phyloP scores from a whole-genome alignment of 345 rosid genomes.

The Eutrema japonicum region DNA sequence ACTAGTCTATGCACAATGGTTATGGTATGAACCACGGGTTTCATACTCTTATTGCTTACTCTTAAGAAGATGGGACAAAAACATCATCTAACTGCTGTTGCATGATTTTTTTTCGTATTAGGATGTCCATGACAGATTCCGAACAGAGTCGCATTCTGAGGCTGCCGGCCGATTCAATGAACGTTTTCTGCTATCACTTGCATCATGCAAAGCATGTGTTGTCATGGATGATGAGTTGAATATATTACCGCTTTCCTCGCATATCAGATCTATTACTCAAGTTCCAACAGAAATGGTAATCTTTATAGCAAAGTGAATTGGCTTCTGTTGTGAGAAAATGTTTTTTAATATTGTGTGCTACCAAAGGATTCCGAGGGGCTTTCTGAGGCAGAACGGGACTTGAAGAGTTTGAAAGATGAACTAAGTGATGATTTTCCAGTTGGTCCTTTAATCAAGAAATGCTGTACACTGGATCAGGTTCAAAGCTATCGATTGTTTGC shows the following conservation, averaged over 20 bases:
- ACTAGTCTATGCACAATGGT: slow-evolving; percentile 95
- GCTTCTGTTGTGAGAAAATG: slow-evolving; percentile 7
- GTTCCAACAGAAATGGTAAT: slow-evolving; percentile 70
- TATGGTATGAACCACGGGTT: slow-evolving; percentile 63
- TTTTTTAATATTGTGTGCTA: slow-evolving; percentile 11
- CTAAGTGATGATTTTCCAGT: slow-evolving; percentile 85
- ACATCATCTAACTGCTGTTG: neutral
- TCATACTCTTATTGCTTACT: neutral
- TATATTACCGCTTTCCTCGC: slow-evolving; percentile 91
- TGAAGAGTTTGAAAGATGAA: slow-evolving; percentile 85
- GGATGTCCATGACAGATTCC: slow-evolving; percentile 98
- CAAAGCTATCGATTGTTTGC: slow-evolving; percentile 12
- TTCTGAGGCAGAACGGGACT: slow-evolving; percentile 79
- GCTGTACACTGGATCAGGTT: slow-evolving; percentile 97
- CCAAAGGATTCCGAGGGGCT: slow-evolving; percentile 85
- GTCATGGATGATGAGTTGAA: slow-evolving; percentile 97
- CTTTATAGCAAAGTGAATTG: neutral
- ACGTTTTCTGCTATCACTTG: slow-evolving; percentile 83
- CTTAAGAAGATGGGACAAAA: neutral
- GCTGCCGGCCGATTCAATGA: slow-evolving; percentile 92
- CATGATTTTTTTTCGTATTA: slow-evolving; percentile 44
- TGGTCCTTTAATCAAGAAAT: slow-evolving; percentile 89
- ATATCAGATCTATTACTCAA: slow-evolving; percentile 70
- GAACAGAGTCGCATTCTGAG: slow-evolving; percentile 92
- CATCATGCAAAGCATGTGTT: slow-evolving; percentile 90